These are phyloP conservation scores for Haplosporangium sp. DNA, from an alignment of 371 early-diverging fungal genomes.

Conservation along the genomic window DNA sequence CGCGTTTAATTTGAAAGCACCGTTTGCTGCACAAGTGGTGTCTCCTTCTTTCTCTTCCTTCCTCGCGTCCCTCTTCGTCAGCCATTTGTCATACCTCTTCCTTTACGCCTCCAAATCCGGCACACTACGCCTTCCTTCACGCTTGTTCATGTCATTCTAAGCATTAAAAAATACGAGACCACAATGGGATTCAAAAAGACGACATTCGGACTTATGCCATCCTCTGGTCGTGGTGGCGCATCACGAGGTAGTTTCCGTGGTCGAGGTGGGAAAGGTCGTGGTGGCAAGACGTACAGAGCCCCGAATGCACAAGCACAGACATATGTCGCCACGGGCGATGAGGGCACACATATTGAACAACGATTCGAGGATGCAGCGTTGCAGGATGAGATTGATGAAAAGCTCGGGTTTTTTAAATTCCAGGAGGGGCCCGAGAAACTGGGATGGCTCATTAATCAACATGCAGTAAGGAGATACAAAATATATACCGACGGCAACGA, in stretches of 20 bases:
- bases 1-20: neutral
- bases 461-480: conserved; percentile 67
- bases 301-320: conserved; percentile 28
- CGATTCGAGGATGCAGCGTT: conserved; percentile 50
- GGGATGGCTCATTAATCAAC: conserved; percentile 98
- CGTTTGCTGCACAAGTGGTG: neutral
- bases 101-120: too few species aligned
- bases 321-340: conserved; percentile 37
- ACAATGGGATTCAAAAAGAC: conserved; percentile 47
- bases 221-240: conserved; percentile 28
- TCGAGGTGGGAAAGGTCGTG: conserved; percentile 25
- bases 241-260: conserved; percentile 28
- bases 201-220: conserved; percentile 51
- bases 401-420: conserved; percentile 84
- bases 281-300: conserved; percentile 38
- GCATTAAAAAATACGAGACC: neutral
- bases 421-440: conserved; percentile 83
- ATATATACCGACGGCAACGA: too few species aligned
- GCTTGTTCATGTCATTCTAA: too few species aligned
- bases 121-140: too few species aligned
- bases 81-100: too few species aligned
- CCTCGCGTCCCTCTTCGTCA: neutral
- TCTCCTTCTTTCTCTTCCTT: neutral
- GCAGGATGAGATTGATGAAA: conserved; percentile 76
- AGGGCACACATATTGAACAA: conserved; percentile 50